These are phyloP conservation scores for Melastoma malabathricum DNA, from an alignment of 345 rosid species.

Conservation along the genomic window DNA sequence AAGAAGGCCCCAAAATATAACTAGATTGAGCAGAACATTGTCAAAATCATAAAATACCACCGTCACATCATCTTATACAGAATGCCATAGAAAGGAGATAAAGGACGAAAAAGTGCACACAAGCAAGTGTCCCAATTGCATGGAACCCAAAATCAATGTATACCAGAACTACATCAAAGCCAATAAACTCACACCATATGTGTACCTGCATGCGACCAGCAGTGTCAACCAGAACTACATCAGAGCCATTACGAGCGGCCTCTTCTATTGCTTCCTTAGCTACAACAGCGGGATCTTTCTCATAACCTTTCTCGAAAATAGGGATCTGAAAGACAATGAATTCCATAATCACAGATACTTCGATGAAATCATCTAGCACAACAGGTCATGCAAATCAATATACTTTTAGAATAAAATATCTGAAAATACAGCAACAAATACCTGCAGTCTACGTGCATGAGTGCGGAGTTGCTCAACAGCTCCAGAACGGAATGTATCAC, in stretches of 20 bases:
- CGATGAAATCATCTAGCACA: not conserved
- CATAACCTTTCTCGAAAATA: conserved; percentile 95
- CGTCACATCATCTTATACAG: not conserved
- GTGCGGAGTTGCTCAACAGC: conserved; percentile 97
- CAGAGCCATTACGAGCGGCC: conserved; percentile 73
- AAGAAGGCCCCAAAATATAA: not conserved
- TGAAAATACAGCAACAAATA: conserved; percentile 9
- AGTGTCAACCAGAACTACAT: conserved; percentile 97
- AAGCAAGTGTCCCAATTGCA: too few relatives aligned
- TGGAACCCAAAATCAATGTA: not conserved
- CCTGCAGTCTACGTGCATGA: conserved; percentile 98
- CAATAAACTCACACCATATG: not conserved
- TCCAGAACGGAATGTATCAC: conserved; percentile 97
- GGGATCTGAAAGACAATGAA: conserved; percentile 42
- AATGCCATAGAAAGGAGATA: not conserved
- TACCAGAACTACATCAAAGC: too few relatives aligned
- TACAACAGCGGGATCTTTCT: conserved; percentile 93
- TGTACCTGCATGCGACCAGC: conserved; percentile 96
- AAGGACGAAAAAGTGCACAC: too few relatives aligned
- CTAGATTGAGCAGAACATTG: not conserved
- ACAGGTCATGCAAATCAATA: not conserved
- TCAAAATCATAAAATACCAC: too few relatives aligned
- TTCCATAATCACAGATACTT: not conserved
- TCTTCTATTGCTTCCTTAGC: conserved; percentile 98
- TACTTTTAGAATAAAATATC: not conserved